Evolutionary conservation across 2,329 filamentous ascomycete species (phyloP).

Genomic region (Claviceps quebecensis): DNA sequence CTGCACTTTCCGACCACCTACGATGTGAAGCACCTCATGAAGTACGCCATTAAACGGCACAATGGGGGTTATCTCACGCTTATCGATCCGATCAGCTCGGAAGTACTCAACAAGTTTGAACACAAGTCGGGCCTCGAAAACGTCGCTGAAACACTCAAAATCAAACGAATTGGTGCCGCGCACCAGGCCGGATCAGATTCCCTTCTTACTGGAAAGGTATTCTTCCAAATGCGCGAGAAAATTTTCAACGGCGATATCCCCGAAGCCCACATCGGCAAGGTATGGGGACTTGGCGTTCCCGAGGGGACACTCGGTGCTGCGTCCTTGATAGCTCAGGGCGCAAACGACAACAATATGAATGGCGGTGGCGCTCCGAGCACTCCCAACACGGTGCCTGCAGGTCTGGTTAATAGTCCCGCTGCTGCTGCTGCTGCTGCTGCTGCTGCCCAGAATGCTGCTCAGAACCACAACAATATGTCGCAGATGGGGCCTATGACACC

Average conservation of each 20-base stretch:
- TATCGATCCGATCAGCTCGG: constrained; percentile 48
- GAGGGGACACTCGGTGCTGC: constrained; percentile 30
- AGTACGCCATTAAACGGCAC: constrained; percentile 63
- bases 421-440: constrained; percentile 18
- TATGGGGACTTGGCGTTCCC: constrained; percentile 78
- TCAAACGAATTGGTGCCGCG: constrained; percentile 73
- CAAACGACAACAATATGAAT: constrained; percentile 24
- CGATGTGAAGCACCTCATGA: constrained; percentile 96
- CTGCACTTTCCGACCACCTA: constrained; percentile 88
- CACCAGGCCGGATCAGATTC: constrained; percentile 93
- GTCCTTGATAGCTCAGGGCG: constrained; percentile 19
- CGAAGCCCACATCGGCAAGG: constrained; percentile 72
- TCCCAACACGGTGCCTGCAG: constrained; percentile 51
- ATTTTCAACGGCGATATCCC: constrained; percentile 76
- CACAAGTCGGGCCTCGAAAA: constrained; percentile 86
- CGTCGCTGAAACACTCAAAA: constrained; percentile 82
- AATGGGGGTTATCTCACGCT: constrained; percentile 49
- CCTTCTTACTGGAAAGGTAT: constrained; percentile 82
- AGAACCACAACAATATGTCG: constrained; percentile 41
- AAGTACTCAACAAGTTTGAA: constrained; percentile 73
- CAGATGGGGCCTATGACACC: constrained; percentile 64
- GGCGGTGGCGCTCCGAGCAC: constrained; percentile 38
- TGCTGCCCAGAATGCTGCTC: constrained; percentile 25
- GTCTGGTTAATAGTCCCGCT: constrained; percentile 31
- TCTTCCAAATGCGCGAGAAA: constrained; percentile 81